Evolutionary conservation across 2,329 filamentous ascomycete genomes (phyloP), one percentile per base, ranked within the genome.

Genomic region (Trichophyton rubrum): DNA sequence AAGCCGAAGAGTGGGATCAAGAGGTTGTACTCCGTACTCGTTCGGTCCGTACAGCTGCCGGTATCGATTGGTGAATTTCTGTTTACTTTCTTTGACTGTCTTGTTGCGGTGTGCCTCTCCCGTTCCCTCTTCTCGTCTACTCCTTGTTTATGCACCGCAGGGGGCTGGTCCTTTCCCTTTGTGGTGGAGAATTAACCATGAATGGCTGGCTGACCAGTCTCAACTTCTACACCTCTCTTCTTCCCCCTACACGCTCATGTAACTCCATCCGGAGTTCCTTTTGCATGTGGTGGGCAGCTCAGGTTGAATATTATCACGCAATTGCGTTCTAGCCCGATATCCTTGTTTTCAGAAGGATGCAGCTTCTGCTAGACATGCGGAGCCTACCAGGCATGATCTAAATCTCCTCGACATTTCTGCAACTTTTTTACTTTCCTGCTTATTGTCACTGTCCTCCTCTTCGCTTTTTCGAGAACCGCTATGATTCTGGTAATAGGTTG

Each of bases 1-100:
- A 55, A 55, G 49, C 49, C 45, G 49, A 55, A 35, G 33, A 35
- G 27, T 55, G 49, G 49, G 49, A 53, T 53, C 27, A 53, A 55
- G 45, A 49, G 20, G 45, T 22, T 49, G 45, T 27, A 49, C 45
- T 49, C 45, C 45, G 45, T 49, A 49, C 45, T 49, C 20, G 45
- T 22, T 49, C 45, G 45, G 45, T 49, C 45, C 45, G 45, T 49
- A 24, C 45, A 49, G 8, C 4, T 49, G 45, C 45, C 45, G 45
- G 20, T n/a, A 20, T 45, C 41, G 43, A 47, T 27, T 27, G 24
- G 24, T 27, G 9, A 49, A 22, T 6, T 49, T 11, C 22, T 15
- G 13, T 56, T 56, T 56, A 13, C 22, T 56, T 17, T 56, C 22
- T 33, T 27, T 30, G 15, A 11, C 8, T 17, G 3, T 27, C 27